Evolutionary conservation across 2,329 filamentous ascomycete species (phyloP).

Genomic region (Fusarium chaquense): DNA sequence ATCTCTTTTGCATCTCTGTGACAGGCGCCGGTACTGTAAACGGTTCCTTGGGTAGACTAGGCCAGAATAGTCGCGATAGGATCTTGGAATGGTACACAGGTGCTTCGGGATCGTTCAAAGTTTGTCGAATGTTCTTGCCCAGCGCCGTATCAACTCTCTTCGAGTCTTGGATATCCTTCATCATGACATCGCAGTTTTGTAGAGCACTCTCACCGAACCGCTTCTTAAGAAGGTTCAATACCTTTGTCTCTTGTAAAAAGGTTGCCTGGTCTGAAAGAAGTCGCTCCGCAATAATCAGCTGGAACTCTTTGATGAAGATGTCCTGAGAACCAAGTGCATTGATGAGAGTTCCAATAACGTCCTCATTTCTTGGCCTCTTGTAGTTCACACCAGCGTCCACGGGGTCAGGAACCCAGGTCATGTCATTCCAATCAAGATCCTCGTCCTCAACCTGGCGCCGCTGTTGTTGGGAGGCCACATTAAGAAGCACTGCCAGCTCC

Average conservation of each 20-base stretch:
- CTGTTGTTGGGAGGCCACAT: conserved; percentile 68
- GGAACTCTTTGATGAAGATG: conserved; percentile 93
- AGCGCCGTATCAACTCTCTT: conserved; percentile 77
- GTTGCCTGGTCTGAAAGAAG: conserved; percentile 74
- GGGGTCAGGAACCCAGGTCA: conserved; percentile 93
- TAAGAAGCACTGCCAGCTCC: conserved; percentile 76
- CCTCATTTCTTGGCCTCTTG: conserved; percentile 86
- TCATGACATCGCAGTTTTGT: conserved; percentile 97
- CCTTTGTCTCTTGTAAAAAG: conserved; percentile 83
- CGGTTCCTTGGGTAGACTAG: conserved; percentile 76
- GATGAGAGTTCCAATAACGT: conserved; percentile 92
- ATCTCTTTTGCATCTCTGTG: conserved; percentile 72
- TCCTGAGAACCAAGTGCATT: conserved; percentile 90
- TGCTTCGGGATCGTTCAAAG: conserved; percentile 29
- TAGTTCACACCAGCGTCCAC: conserved; percentile 94
- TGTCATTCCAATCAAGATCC: conserved; percentile 89
- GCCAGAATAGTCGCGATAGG: conserved; percentile 94
- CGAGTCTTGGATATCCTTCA: conserved; percentile 91
- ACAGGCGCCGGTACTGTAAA: conserved; percentile 74
- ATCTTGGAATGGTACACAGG: conserved; percentile 81
- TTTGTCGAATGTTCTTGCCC: conserved; percentile 56
- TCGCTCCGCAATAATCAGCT: conserved; percentile 87
- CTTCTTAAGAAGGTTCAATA: conserved; percentile 87
- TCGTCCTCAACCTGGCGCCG: conserved; percentile 69
- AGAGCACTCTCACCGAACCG: conserved; percentile 87